phyloP scores from a whole-genome alignment of 2,329 filamentous ascomycete species.

The Hypoxylon sp. region DNA sequence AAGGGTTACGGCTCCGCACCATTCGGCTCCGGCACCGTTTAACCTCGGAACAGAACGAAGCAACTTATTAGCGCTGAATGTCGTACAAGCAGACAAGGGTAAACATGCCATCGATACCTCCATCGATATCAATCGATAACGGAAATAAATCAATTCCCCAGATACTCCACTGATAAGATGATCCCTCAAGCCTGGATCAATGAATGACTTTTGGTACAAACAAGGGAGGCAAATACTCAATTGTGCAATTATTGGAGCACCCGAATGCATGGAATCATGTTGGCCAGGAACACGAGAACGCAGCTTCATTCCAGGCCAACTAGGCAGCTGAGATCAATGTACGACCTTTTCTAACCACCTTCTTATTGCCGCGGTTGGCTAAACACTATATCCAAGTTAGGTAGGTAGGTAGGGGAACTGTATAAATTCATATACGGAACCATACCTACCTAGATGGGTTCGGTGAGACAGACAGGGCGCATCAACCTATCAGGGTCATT shows the following conservation, averaged over 20 bases:
- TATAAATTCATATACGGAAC: conserved; percentile 25
- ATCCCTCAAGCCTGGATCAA: conserved; percentile 2
- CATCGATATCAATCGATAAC: conserved; percentile 16
- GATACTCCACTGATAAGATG: conserved; percentile 27
- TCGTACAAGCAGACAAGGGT: not conserved
- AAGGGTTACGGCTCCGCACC: not conserved
- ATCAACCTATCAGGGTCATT: conserved; percentile 5
- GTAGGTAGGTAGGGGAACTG: conserved; percentile 8
- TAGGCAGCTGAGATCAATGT: conserved; percentile 7
- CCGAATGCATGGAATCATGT: conserved; percentile 5
- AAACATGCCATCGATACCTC: conserved; percentile 14
- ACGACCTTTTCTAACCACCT: conserved; percentile 4
- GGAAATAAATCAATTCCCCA: conserved; percentile 35
- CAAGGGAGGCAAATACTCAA: not conserved
- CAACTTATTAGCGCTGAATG: not conserved
- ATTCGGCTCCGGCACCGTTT: conserved; percentile 1
- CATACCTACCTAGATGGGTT: conserved; percentile 22
- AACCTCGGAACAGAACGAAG: conserved; percentile 3
- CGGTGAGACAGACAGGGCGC: conserved; percentile 9
- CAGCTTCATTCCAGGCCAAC: not conserved
- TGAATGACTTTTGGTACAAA: conserved; percentile 12
- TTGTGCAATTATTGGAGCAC: not conserved
- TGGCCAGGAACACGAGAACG: not conserved
- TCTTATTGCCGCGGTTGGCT: not conserved
- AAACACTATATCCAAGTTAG: conserved; percentile 9